These are phyloP conservation scores for Cladosporium sp. DNA, from an alignment of 2,329 filamentous ascomycete genomes.

Conservation along the genomic window DNA sequence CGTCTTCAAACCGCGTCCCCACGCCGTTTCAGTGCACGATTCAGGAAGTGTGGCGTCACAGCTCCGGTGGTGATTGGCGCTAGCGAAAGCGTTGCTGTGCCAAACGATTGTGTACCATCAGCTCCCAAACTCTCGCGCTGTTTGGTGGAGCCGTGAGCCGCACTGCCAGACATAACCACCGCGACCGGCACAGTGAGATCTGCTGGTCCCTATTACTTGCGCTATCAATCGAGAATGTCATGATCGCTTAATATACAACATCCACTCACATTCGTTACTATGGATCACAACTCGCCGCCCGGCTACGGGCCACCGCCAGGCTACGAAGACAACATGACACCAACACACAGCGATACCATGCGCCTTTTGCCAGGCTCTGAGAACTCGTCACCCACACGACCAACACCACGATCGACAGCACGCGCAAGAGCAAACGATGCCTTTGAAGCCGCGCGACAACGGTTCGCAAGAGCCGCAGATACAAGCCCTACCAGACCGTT, in stretches of 20 bases:
- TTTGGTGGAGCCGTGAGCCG: not conserved
- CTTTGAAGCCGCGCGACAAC: constrained; percentile 13
- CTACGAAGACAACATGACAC: constrained; percentile 39
- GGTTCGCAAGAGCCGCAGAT: constrained; percentile 9
- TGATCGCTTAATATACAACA: not conserved
- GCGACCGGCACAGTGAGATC: not conserved
- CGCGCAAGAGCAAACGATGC: constrained; percentile 14
- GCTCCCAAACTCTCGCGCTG: not conserved
- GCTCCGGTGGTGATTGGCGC: not conserved
- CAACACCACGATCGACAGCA: constrained; percentile 26
- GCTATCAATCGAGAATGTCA: not conserved
- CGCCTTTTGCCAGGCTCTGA: constrained; percentile 47
- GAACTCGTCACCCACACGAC: constrained; percentile 28
- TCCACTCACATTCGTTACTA: constrained; percentile 4
- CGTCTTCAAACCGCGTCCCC: too few species aligned
- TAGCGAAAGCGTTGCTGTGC: not conserved
- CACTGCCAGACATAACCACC: not conserved
- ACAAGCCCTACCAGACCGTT: constrained; percentile 13
- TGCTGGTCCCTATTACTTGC: not conserved
- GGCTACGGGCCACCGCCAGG: constrained; percentile 37
- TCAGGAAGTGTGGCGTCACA: too few species aligned
- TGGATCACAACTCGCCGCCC: constrained; percentile 8
- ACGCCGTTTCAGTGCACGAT: too few species aligned
- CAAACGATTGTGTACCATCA: not conserved
- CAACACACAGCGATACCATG: constrained; percentile 43